phyloP scores from a whole-genome alignment of 257 asterid genomes.

The Galeopsis tetrahit region DNA sequence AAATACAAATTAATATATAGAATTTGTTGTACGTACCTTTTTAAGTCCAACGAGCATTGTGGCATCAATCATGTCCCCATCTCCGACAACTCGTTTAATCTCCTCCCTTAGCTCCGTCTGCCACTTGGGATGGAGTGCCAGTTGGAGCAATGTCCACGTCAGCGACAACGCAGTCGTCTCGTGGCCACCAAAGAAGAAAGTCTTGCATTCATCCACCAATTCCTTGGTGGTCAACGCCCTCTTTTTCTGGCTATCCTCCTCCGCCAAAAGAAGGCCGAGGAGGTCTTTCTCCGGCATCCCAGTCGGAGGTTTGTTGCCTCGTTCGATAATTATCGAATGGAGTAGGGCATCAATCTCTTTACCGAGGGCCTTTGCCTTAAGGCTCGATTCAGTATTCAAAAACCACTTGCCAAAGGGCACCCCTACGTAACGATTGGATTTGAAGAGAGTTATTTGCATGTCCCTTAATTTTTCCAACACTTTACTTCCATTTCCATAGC shows the following conservation, averaged over 20 bases:
- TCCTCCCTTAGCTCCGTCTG: slow-evolving; percentile 70
- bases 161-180: slow-evolving; percentile 90
- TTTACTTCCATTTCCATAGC: slow-evolving; percentile 51
- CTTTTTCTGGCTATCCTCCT: slow-evolving; percentile 44
- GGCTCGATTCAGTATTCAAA: slow-evolving; percentile 53
- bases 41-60: slow-evolving; percentile 64
- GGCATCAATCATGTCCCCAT: slow-evolving; percentile 45
- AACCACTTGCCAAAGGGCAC: slow-evolving; percentile 73
- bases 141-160: slow-evolving; percentile 76
- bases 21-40: slow-evolving; percentile 54
- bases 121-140: slow-evolving; percentile 76
- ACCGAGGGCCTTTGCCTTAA: slow-evolving; percentile 64
- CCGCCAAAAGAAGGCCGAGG: slow-evolving; percentile 60
- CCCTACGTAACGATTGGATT: slow-evolving; percentile 74
- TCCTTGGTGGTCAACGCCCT: slow-evolving; percentile 56
- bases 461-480: slow-evolving; percentile 70
- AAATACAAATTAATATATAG: background rate
- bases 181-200: slow-evolving; percentile 90
- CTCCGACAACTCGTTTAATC: slow-evolving; percentile 62
- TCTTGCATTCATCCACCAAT: slow-evolving; percentile 89
- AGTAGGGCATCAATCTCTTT: slow-evolving; percentile 66
- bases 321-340: slow-evolving; percentile 42
- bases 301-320: slow-evolving; percentile 31
- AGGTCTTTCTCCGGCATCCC: slow-evolving; percentile 49
- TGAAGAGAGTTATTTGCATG: slow-evolving; percentile 78